Conservation (phyloP, 148 eudicot genomes). For the Rheum nobile region DNA sequence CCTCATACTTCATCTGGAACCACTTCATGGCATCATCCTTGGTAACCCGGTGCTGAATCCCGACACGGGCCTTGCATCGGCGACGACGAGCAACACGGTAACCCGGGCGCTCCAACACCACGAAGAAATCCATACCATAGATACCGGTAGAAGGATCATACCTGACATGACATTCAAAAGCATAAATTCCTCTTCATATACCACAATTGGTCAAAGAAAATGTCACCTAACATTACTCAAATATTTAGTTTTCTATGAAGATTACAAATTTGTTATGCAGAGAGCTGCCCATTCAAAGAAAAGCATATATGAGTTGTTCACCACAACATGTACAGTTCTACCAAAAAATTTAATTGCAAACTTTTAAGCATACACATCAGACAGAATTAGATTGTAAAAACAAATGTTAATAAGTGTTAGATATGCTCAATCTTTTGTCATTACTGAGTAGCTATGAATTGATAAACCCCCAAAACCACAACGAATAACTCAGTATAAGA, state of each 20-base stretch:
- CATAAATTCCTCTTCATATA: not conserved
- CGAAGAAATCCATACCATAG: constrained; percentile 71
- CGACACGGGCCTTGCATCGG: constrained; percentile 74
- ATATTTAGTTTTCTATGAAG: too few species aligned
- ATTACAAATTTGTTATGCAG: too few species aligned
- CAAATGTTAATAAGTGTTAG: too few species aligned
- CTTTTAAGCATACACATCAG: too few species aligned
- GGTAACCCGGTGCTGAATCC: constrained; percentile 72
- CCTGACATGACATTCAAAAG: constrained; percentile 17
- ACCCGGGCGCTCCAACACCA: constrained; percentile 64
- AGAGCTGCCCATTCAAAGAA: too few species aligned
- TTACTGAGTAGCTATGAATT: too few species aligned
- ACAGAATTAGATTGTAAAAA: too few species aligned
- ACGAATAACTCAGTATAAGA: not conserved
- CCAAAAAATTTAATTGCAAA: too few species aligned
- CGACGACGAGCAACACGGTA: constrained; percentile 71
- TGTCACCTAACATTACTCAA: not conserved
- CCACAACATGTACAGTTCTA: too few species aligned
- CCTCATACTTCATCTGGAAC: constrained; percentile 70
- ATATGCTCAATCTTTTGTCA: too few species aligned
- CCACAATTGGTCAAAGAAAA: not conserved
- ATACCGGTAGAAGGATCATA: constrained; percentile 77
- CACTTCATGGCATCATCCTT: constrained; percentile 77
- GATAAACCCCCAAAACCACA: too few species aligned
- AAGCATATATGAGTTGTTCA: too few species aligned